Percentiles rank a stretch among this genome's conserved stretches.
phyloP scores from a whole-genome alignment of 2,329 filamentous ascomycete genomes.

The Curvularia lunata region DNA sequence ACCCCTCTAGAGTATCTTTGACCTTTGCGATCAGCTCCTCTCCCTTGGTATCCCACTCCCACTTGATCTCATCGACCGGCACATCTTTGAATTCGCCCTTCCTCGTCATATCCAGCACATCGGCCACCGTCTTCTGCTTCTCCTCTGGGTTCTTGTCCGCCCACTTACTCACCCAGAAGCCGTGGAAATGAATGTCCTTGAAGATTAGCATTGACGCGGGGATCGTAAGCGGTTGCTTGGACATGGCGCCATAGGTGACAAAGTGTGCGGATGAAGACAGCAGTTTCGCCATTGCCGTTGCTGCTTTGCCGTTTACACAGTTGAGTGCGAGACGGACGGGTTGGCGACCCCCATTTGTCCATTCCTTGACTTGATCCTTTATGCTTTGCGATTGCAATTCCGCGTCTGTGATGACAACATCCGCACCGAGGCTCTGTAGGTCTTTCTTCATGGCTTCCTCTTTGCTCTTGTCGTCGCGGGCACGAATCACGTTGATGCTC shows the following conservation, averaged over 20 bases:
- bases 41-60: constrained; percentile 81
- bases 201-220: constrained; percentile 91
- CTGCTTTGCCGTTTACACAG: constrained; percentile 89
- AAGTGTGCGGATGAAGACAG: constrained; percentile 72
- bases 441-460: constrained; percentile 71
- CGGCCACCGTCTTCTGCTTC: constrained; percentile 81
- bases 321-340: constrained; percentile 81
- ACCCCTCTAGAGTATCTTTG: constrained; percentile 82
- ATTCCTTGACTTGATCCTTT: constrained; percentile 64
- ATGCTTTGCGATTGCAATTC: constrained; percentile 69
- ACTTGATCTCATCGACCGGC: constrained; percentile 80
- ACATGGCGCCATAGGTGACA: constrained; percentile 97
- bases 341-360: constrained; percentile 75
- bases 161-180: constrained; percentile 96
- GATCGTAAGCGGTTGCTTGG: constrained; percentile 80
- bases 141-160: constrained; percentile 74
- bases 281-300: constrained; percentile 76
- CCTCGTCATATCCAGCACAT: constrained; percentile 78
- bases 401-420: constrained; percentile 67
- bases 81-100: constrained; percentile 80
- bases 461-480: constrained; percentile 72
- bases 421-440: constrained; percentile 66
- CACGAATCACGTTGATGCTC: constrained; percentile 87
- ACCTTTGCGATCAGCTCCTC: constrained; percentile 73
- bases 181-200: constrained; percentile 84